Evolutionary conservation across 768 basidiomycete species (phyloP), one percentile per base, ranked within the genome.

Genomic region (Termitomyces heimii): DNA sequence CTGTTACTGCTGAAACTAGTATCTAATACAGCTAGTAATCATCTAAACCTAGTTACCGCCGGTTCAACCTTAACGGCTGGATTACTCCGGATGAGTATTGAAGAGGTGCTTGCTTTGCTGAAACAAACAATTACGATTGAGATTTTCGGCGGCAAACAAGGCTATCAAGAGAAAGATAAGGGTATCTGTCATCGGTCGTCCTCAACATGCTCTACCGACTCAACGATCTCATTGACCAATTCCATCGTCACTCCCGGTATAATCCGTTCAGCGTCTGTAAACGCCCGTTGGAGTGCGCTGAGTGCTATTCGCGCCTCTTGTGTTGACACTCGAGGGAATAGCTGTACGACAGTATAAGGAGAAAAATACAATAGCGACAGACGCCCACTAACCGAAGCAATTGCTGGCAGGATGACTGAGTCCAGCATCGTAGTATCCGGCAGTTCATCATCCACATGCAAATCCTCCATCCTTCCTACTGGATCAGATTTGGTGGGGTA

Each of bases 221-320:
- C 92, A 24, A 94, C 91, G 61, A 94, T 93, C 73, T 97, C 95
- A 66, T 92, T 90, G 54, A 97, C 90, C 49, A 98, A 79, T 59
- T 96, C 96, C 73, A 90, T 76, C 24, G 94, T 91, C 31, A 99
- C 86, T 5, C 97, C 97, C 8, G 97, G 97, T 63, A 98, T 97
- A 55, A 93, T 88, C 58, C 90, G 81, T 74, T 99, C 97, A 13
- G 95, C 95, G 29, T 97, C 93, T 28, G 92, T 91, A 66, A 98
- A 95, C 3, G 97, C 95, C 31, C 90, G 82, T 63, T 97, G 91
- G 12, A 98, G 77, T 50, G 89, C 82, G 57, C 87, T 89, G 52
- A 99, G 79, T 20, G 91, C 89, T 29, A 91, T 81, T 57, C 92
- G 82, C 9, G 94, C 93, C 69, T 97, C 94, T 63, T 91, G 88